Evolutionary conservation across 495 filamentous ascomycete genomes (phyloP).

Genomic region (Evernia prunastri): DNA sequence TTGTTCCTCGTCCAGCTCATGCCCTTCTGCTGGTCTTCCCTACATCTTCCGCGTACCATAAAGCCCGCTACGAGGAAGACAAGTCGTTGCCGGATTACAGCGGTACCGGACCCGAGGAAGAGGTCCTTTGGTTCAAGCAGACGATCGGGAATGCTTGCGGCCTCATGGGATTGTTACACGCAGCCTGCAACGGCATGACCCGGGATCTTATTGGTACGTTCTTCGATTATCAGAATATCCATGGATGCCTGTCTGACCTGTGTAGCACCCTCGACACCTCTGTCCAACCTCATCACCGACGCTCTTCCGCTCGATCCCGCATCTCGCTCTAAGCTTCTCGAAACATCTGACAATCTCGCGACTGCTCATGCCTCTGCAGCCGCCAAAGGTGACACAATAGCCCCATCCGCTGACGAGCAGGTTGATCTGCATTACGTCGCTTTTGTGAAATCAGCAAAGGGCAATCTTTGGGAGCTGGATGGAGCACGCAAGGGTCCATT

Average conservation of each 20-base stretch:
- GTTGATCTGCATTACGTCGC: slow-evolving; percentile 70
- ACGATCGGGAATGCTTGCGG: slow-evolving; percentile 62
- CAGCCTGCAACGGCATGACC: slow-evolving; percentile 46
- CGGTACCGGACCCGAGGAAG: slow-evolving; percentile 45
- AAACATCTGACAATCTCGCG: slow-evolving; percentile 61
- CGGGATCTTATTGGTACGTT: slow-evolving; percentile 36
- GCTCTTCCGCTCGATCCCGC: slow-evolving; percentile 36
- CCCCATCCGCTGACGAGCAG: slow-evolving; percentile 56
- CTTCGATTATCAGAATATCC: neutral
- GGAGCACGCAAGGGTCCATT: slow-evolving; percentile 68
- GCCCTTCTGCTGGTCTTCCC: slow-evolving; percentile 54
- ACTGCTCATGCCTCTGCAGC: slow-evolving; percentile 65
- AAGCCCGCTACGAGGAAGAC: slow-evolving; percentile 34
- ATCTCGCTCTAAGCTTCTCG: slow-evolving; percentile 58
- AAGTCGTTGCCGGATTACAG: slow-evolving; percentile 39
- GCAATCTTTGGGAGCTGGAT: slow-evolving; percentile 76
- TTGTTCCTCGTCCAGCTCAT: slow-evolving; percentile 50
- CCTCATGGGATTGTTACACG: slow-evolving; percentile 56
- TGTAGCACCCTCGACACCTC: slow-evolving; percentile 27
- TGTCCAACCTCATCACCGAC: slow-evolving; percentile 29
- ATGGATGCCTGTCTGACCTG: neutral
- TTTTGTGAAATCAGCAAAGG: slow-evolving; percentile 63
- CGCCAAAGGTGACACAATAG: slow-evolving; percentile 54
- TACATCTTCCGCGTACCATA: slow-evolving; percentile 41
- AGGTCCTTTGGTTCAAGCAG: slow-evolving; percentile 58